phyloP scores from a whole-genome alignment of 306 rosid species.

The Crotalaria pallida region DNA sequence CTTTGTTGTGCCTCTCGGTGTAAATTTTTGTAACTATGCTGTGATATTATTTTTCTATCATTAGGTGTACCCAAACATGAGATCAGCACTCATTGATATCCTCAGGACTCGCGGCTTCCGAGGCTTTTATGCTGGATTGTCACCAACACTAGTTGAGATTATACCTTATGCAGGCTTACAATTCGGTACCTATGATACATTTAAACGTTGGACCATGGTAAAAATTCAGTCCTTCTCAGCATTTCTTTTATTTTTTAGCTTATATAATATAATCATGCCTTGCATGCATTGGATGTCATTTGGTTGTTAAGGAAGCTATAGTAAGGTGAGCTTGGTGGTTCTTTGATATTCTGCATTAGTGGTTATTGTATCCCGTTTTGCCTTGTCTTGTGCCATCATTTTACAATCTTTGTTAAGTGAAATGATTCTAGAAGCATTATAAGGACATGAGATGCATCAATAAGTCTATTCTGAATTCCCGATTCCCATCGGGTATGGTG shows the following conservation, averaged over 20 bases:
- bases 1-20: not conserved
- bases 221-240: conserved; percentile 21
- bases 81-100: conserved; percentile 71
- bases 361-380: not conserved
- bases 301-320: not conserved
- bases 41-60: conserved; percentile 14
- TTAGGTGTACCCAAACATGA: conserved; percentile 94
- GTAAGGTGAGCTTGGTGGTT: not conserved
- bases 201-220: conserved; percentile 91
- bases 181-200: conserved; percentile 88
- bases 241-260: conserved; percentile 2
- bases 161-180: conserved; percentile 98
- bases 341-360: not conserved
- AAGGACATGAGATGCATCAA: not conserved
- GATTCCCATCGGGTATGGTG: not conserved
- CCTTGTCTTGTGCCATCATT: not conserved
- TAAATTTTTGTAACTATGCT: not conserved
- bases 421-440: not conserved
- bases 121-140: conserved; percentile 90
- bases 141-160: conserved; percentile 93
- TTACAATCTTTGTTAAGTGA: not conserved
- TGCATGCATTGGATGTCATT: conserved; percentile 3
- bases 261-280: conserved; percentile 1
- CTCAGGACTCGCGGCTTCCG: conserved; percentile 58
- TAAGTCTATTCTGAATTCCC: not conserved